Base-by-base conservation (phyloP, 441 rosid genomes). In the Gossypium trilobum region DNA sequence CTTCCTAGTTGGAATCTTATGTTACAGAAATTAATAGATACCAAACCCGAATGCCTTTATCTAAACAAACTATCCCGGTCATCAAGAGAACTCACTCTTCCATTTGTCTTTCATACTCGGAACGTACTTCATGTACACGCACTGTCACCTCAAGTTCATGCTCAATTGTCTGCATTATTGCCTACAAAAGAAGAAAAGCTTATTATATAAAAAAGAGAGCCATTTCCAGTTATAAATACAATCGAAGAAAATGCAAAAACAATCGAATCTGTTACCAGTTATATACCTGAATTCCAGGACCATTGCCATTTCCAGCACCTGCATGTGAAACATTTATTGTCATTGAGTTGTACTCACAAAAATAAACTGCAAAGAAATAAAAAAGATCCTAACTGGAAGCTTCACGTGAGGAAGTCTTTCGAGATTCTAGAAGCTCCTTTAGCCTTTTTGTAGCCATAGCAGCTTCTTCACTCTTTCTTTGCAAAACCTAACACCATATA, bases 401-500 rank as follows among this genome's bases (percentile, higher is more conserved):
- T 75, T 89, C 93, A 27, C 98, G 88, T 60, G 97, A 76, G 52
- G 91, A 82, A 51, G 88, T 80, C 85, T 92, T 95, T 81, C 92
- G 77, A 72, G 92, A 85, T 83, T 95, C 98, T 68, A 95, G 78
- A 74, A 92, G 85, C 69, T 95, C 99, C 81, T 95, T 95, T 22
- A 95, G 85, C 85, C 98, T 88, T 80, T 91, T 95, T 61, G 95
- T 95, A 57, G 91, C 99, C 91, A 91, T 82, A 62, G 97, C 80
- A 76, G 99, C 99, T 84, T 95, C 99, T 84, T 95, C 97, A 75
- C 91, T 88, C 85, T 95, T 95, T 78, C 98, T 86, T 82, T 95
- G 99, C 83, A 95, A 78, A 78, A 95, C 98, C 98, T 95, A 75
- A 70, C 31, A 71, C 0, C 1, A 7, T 36, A 68, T 60, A 55